phyloP scores from a whole-genome alignment of 1,284 basidiomycete species.

The Austroboletus novae-zelandiae region DNA sequence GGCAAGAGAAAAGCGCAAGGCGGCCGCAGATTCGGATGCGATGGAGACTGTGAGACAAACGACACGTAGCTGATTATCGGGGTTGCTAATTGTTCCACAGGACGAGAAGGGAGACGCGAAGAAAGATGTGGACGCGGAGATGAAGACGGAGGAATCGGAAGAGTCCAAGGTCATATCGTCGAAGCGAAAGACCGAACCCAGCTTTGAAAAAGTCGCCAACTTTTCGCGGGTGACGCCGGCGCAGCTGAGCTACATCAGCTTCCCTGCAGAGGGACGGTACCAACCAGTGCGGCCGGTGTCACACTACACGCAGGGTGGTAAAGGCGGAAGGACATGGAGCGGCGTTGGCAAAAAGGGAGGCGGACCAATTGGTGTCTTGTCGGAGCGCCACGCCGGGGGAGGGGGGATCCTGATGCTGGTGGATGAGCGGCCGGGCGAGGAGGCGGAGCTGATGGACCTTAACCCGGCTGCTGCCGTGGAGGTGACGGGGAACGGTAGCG shows the following conservation, averaged over 20 bases:
- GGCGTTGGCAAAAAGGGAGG: conserved; percentile 24
- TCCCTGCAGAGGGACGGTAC: conserved; percentile 79
- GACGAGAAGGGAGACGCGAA: conserved; percentile 57
- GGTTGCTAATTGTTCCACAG: conserved; percentile 26
- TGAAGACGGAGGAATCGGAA: conserved; percentile 69
- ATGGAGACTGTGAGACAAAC: conserved; percentile 75
- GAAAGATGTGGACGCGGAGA: conserved; percentile 69
- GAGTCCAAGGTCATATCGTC: conserved; percentile 44
- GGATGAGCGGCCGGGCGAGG: conserved; percentile 66
- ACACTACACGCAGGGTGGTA: conserved; percentile 36
- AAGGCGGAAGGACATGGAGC: conserved; percentile 24
- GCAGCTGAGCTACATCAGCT: conserved; percentile 83
- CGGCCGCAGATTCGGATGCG: conserved; percentile 71
- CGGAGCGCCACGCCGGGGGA: conserved; percentile 69
- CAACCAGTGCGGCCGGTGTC: conserved; percentile 88
- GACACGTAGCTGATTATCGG: not conserved
- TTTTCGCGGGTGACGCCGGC: conserved; percentile 92
- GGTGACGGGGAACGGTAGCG: conserved; percentile 29
- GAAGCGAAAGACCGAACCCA: conserved; percentile 70
- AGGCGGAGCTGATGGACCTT: conserved; percentile 73
- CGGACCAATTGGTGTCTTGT: conserved; percentile 28
- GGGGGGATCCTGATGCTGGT: conserved; percentile 82
- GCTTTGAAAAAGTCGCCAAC: conserved; percentile 79
- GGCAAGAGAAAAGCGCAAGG: conserved; percentile 88
- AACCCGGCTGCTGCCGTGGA: conserved; percentile 39